Base-by-base conservation (phyloP, 2,329 filamentous ascomycete genomes). In the Sarocladiaceae sp. region DNA sequence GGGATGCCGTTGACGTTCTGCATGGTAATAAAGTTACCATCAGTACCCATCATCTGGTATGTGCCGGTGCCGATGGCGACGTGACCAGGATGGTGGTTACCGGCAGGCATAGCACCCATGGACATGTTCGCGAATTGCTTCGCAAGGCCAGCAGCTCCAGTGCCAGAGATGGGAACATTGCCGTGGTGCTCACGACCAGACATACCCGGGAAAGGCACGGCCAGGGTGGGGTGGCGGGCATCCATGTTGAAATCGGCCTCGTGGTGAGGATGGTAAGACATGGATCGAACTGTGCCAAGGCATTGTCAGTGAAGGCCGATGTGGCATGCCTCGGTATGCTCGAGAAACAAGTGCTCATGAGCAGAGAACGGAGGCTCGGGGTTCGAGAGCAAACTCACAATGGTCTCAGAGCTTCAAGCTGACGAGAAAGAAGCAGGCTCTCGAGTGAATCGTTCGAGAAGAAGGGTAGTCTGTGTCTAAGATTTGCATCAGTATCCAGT, bases 11-110 rank as follows among this genome's bases (percentile, higher is more conserved):
- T n/a, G n/a, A n/a, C n/a, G n/a, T n/a, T n/a, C n/a, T n/a, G n/a
- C n/a, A n/a, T n/a, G n/a, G n/a, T n/a, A 42, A 71, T 60, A 44
- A 70, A 64, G 26, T 71, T 66, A 22, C 69, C 68, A 54, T 74
- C 71, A 10, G 70, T 59, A 28, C 65, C 63, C 48, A 73, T 54
- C 60, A 73, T 63, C 58, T 69, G 71, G 2, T 66, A 58, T 26
- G 66, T 62, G 10, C 59, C 63, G 50, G 66, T 66, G n/a, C 61
- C 65, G 57, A 72, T 59, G 36, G 65, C 63, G 26, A 66, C 57
- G 8, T 60, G 58, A 29, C 59, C 62, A 51, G 59, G 52, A n/a
- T n/a, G n/a, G 48, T 57, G 61, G 55, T 60, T 63, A 25, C 62
- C 57, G 59, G 71, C 67, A 50, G 61, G 58, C 57, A 71, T 61